Conservation (phyloP, 1,284 basidiomycete genomes). For the Grifola frondosa region DNA sequence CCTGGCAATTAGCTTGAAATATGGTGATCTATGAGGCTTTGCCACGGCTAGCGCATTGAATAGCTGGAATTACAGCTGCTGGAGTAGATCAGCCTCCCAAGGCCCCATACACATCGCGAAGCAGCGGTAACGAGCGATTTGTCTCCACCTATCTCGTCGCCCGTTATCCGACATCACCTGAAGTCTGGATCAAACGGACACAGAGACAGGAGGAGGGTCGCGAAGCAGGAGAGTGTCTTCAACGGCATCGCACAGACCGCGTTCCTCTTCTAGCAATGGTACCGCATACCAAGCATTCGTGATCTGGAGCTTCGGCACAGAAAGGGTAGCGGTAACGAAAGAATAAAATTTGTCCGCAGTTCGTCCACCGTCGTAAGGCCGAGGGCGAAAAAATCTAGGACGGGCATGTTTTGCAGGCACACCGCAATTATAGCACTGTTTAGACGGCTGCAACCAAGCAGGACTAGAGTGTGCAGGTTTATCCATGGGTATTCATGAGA, state of each 20-base stretch:
- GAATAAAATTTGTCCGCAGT: conserved; percentile 36
- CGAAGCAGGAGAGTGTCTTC: conserved; percentile 23
- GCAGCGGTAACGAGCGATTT: conserved; percentile 23
- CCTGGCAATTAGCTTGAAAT: no score
- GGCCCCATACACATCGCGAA: conserved; percentile 23
- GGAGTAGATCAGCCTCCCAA: conserved; percentile 16
- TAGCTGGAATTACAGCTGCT: conserved; percentile 2
- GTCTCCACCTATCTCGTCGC: conserved; percentile 27
- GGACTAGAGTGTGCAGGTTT: conserved; percentile 36
- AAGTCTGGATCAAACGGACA: conserved; percentile 30
- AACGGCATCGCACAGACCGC: conserved; percentile 28
- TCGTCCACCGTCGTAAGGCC: conserved; percentile 38
- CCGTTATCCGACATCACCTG: conserved; percentile 27
- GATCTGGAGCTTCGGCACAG: conserved; percentile 37
- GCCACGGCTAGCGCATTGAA: not conserved
- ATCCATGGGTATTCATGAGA: conserved; percentile 26
- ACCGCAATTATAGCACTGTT: conserved; percentile 31
- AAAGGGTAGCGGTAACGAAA: conserved; percentile 30
- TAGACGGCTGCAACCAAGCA: conserved; percentile 37
- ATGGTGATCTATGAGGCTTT: no score
- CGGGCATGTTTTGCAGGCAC: conserved; percentile 29
- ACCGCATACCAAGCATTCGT: conserved; percentile 36
- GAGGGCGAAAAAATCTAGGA: conserved; percentile 40
- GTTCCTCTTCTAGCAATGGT: conserved; percentile 33
- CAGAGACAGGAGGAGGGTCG: conserved; percentile 6